phyloP scores from a whole-genome alignment of 352 stramenopile genomes.

The Globisporangium takayamanum region DNA sequence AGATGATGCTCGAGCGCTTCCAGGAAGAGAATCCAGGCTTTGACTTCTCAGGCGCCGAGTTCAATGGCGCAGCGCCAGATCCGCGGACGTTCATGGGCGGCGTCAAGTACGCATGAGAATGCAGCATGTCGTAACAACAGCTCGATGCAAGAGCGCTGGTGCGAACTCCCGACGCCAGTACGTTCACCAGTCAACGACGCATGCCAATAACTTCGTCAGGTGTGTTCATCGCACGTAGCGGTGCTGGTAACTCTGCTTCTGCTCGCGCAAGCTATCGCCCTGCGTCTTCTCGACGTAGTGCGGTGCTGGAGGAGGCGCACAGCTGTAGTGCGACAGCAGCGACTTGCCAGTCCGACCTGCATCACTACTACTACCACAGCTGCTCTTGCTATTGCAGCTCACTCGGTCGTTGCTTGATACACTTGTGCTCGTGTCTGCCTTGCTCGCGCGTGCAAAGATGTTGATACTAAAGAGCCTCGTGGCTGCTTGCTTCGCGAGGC shows the following conservation, averaged over 20 bases:
- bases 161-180: no score
- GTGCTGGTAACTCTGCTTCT: constrained; percentile 15
- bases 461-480: constrained; percentile 13
- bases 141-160: no score
- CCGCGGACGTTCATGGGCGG: constrained; percentile 97
- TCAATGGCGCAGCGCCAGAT: constrained; percentile 95
- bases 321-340: not conserved
- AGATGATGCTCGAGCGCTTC: constrained; percentile 97
- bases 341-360: no score
- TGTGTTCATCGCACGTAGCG: constrained; percentile 7
- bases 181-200: no score
- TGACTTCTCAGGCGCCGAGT: constrained; percentile 96
- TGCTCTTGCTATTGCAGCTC: not conserved
- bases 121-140: no score
- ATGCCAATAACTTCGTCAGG: no score
- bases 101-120: constrained; percentile 71
- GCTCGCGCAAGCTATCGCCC: constrained; percentile 10
- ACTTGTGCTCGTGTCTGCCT: not conserved
- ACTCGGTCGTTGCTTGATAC: not conserved
- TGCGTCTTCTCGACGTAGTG: constrained; percentile 5
- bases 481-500: constrained; percentile 3
- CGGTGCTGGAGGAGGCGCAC: not conserved
- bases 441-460: constrained; percentile 12
- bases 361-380: not conserved
- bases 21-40: constrained; percentile 98